phyloP scores from a whole-genome alignment of 768 basidiomycete species.

The Lentinula raphanica region DNA sequence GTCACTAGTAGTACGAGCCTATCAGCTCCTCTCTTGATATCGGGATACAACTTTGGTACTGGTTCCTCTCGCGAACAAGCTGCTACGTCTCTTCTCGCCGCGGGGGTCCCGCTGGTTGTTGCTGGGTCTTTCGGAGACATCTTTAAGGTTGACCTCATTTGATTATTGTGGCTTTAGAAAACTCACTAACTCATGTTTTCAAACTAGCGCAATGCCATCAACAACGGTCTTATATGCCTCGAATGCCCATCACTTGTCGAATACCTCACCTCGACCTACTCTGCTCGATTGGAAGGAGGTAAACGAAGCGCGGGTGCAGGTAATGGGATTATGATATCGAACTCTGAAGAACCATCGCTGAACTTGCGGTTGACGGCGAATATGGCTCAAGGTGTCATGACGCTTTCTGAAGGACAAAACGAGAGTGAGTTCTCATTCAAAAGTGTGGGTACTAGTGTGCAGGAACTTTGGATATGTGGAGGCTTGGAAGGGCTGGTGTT shows the following conservation, averaged over 20 bases:
- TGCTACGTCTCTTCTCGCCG: slow-evolving; percentile 92
- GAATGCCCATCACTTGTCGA: slow-evolving; percentile 87
- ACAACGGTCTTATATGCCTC: slow-evolving; percentile 93
- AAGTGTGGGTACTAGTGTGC: slow-evolving; percentile 87
- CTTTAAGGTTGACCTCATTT: slow-evolving; percentile 54
- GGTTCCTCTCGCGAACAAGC: slow-evolving; percentile 98
- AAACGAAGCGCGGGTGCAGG: slow-evolving; percentile 73
- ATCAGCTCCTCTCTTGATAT: slow-evolving; percentile 73
- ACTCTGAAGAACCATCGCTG: slow-evolving; percentile 17
- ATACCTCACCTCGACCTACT: slow-evolving; percentile 74
- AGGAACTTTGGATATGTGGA: slow-evolving; percentile 95
- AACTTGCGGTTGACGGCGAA: slow-evolving; percentile 59
- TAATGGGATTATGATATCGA: slow-evolving; percentile 70
- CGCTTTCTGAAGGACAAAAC: slow-evolving; percentile 43
- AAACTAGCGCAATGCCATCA: slow-evolving; percentile 89
- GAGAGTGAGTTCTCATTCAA: slow-evolving; percentile 57
- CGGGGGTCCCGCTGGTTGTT: slow-evolving; percentile 88
- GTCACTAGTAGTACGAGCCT: slow-evolving; percentile 26
- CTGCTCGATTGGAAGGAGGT: slow-evolving; percentile 47
- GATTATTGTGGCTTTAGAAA: neutral
- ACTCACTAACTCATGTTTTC: too few relatives aligned
- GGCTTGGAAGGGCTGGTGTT: slow-evolving; percentile 86
- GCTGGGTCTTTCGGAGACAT: slow-evolving; percentile 99
- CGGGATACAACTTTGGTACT: slow-evolving; percentile 98
- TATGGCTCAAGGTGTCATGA: slow-evolving; percentile 68